Evolutionary conservation across 2,329 filamentous ascomycete genomes (phyloP).

Genomic region (Beauveria caledonica): DNA sequence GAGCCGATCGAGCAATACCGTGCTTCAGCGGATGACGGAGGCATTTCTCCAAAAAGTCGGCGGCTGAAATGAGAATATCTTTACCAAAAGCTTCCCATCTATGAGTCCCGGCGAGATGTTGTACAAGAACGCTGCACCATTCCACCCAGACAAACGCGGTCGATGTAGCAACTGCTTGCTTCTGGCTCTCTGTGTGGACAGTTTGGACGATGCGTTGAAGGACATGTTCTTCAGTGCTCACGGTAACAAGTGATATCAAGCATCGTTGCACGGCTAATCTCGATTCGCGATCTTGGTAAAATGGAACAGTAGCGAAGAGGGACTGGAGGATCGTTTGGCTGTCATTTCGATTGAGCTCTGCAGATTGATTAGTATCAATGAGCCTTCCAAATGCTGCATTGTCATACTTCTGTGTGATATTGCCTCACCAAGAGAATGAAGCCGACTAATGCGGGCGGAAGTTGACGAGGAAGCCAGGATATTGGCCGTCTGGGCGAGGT

Average conservation of each 20-base stretch:
- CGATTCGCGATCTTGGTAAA: conserved; percentile 80
- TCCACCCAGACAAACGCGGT: conserved; percentile 85
- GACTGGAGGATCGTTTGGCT: conserved; percentile 54
- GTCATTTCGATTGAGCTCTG: conserved; percentile 41
- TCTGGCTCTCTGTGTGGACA: conserved; percentile 65
- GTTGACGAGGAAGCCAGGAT: conserved; percentile 57
- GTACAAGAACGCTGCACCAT: conserved; percentile 77
- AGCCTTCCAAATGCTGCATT: neutral
- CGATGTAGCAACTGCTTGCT: conserved; percentile 65
- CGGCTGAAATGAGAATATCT: conserved; percentile 60
- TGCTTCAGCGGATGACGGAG: conserved; percentile 55
- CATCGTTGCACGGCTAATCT: conserved; percentile 77
- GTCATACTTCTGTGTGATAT: conserved; percentile 45
- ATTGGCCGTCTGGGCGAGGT: conserved; percentile 40
- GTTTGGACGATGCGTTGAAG: conserved; percentile 58
- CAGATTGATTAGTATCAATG: neutral
- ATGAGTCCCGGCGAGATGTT: conserved; percentile 54
- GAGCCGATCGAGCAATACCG: conserved; percentile 62
- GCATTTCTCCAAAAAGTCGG: conserved; percentile 70
- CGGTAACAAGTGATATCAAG: conserved; percentile 58
- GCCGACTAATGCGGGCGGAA: conserved; percentile 41
- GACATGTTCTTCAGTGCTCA: conserved; percentile 43
- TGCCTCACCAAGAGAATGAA: conserved; percentile 49
- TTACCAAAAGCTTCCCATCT: conserved; percentile 57
- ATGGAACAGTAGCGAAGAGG: conserved; percentile 79